Conservation (phyloP, 164 flowering plant species). For the Dillenia turbinata region DNA sequence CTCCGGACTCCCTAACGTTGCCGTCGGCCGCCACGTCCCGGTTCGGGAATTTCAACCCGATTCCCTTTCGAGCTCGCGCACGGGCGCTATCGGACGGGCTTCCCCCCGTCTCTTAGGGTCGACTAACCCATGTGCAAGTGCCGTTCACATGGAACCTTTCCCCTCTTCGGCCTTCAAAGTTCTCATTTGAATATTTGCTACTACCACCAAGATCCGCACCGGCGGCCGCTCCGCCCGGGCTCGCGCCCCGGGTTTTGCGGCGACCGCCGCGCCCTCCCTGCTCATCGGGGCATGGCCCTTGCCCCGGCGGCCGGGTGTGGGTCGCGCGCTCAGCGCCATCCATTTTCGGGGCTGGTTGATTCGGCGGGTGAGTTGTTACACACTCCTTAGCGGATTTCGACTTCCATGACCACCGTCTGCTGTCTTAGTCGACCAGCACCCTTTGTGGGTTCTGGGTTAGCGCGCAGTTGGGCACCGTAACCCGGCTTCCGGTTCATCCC, state of each 20-base stretch:
- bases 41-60: constrained; percentile 27
- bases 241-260: background rate
- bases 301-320: constrained; percentile 42
- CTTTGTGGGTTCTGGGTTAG: constrained; percentile 26
- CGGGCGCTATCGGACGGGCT: too few species aligned
- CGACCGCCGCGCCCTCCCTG: background rate
- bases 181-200: too few species aligned
- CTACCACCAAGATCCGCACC: constrained; percentile 31
- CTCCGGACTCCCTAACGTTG: constrained; percentile 23
- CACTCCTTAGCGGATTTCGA: constrained; percentile 42
- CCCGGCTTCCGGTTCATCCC: constrained; percentile 24
- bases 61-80: constrained; percentile 20
- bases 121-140: too few species aligned
- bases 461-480: constrained; percentile 32
- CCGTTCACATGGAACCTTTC: too few species aligned
- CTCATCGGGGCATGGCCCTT: constrained; percentile 26
- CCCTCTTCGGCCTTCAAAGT: too few species aligned
- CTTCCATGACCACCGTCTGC: constrained; percentile 14
- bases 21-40: constrained; percentile 26
- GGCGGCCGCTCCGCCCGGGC: constrained; percentile 18
- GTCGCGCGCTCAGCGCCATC: constrained; percentile 66
- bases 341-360: constrained; percentile 71
- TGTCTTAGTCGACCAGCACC: too few species aligned
- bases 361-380: constrained; percentile 66
- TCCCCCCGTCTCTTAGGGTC: too few species aligned